Evolutionary conservation across 306 rosid species (phyloP), one percentile per base, ranked within the genome.

Genomic region (Glycine tomentella): DNA sequence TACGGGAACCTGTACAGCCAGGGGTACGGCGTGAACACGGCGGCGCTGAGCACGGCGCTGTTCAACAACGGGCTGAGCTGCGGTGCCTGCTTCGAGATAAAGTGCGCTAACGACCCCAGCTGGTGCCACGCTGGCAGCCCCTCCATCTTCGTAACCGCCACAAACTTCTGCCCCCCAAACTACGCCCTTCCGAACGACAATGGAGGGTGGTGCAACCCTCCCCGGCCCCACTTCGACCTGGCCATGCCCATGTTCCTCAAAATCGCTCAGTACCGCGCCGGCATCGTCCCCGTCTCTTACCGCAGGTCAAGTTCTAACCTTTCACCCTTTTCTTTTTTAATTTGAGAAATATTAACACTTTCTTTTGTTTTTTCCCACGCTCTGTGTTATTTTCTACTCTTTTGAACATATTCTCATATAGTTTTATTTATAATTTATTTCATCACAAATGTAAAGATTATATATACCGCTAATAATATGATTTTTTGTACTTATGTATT

Each of bases 141-240:
- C 25, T 93, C 98, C 0, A 91, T 93, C 9, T 79, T 93, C 0
- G 55, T 93, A 7, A 93, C 98, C 0, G 98, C 98, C 62, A 93
- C 98, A 0, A 93, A 93, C 74, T 93, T 93, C 13, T 93, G 97
- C 56, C 98, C 98, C 0, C 98, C 98, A 0, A 93, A 93, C 72
- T 89, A 57, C 9, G 98, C 94, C 11, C 87, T 87, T 51, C 34
- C 98, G 3, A 94, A 52, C 15, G 97, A 94, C 80, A 82, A 92
- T 58, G 98, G 98, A 0, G 98, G 98, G 0, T 94, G 98, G 98
- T 94, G 98, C 71, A 94, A 94, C 81, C 98, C 98, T 72, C 98
- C 98, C 0, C 82, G 97, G 6, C 70, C 95, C 0, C 98, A 94
- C 56, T 94, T 94, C 74, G 98, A 94, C 66, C 98, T 94, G 34